phyloP scores from a whole-genome alignment of 2,329 filamentous ascomycete species.

The Macrophomina tecta region DNA sequence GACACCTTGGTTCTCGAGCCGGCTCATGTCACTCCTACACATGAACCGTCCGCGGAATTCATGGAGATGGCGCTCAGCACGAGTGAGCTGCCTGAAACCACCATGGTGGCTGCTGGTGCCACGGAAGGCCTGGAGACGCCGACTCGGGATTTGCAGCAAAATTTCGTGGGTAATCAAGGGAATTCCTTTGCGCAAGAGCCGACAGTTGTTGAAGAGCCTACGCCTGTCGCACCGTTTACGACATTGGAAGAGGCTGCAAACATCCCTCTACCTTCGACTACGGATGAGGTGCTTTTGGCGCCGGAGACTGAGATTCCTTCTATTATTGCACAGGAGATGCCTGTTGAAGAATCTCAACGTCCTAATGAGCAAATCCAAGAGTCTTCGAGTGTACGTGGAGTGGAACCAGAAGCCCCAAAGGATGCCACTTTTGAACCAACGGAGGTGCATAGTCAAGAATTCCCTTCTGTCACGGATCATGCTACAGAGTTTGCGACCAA shows the following conservation, averaged over 20 bases:
- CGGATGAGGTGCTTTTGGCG: neutral
- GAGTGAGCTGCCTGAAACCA: slow-evolving; percentile 14
- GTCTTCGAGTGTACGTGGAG: no score
- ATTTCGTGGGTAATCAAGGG: no score
- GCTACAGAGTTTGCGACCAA: no score
- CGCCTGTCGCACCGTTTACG: neutral
- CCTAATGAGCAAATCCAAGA: no score
- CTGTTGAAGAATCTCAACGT: neutral
- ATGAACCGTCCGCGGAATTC: neutral
- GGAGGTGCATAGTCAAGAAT: neutral
- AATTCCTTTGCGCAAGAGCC: neutral
- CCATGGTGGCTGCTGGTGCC: neutral
- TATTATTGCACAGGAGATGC: neutral
- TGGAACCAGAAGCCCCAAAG: no score
- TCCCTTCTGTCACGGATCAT: no score
- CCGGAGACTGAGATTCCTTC: neutral
- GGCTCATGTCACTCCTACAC: neutral
- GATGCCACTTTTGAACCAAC: no score
- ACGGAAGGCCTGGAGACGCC: neutral
- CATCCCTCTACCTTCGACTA: neutral
- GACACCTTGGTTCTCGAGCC: neutral
- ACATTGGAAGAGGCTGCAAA: neutral
- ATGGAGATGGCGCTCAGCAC: slow-evolving; percentile 1
- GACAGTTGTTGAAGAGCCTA: neutral
- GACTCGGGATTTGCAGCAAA: neutral